phyloP scores from a whole-genome alignment of 73 alveolate genomes.

The Tetrahymena thermophila region DNA sequence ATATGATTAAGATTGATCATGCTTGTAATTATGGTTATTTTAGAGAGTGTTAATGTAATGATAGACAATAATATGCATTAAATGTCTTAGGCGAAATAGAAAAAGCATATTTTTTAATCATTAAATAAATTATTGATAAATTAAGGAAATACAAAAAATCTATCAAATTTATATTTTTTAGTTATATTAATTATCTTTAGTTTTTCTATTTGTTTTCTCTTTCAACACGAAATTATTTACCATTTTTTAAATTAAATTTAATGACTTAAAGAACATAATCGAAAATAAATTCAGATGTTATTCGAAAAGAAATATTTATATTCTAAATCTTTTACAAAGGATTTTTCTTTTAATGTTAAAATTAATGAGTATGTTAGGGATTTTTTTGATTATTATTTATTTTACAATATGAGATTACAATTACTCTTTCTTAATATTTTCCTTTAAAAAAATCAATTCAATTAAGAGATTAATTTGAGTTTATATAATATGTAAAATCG shows the following conservation, averaged over 20 bases:
- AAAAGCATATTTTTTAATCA: too few relatives aligned
- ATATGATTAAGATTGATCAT: too few relatives aligned
- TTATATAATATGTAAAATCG: not conserved
- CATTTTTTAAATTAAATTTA: too few relatives aligned
- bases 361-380: not conserved
- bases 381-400: too few relatives aligned
- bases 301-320: not conserved
- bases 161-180: not conserved
- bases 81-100: not conserved
- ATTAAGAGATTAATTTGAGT: not conserved
- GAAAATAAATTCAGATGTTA: not conserved
- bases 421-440: not conserved
- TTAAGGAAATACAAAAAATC: too few relatives aligned
- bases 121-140: too few relatives aligned
- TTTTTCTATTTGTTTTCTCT: not conserved
- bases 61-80: not conserved
- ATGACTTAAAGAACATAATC: not conserved
- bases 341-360: not conserved
- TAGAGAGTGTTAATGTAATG: not conserved
- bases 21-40: not conserved
- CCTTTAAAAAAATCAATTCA: too few relatives aligned
- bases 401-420: not conserved
- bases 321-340: not conserved
- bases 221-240: not conserved
- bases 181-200: not conserved